These are phyloP conservation scores for Jamesozyma jinghongensis DNA, from an alignment of 805 yeast genomes.

Conservation along the genomic window DNA sequence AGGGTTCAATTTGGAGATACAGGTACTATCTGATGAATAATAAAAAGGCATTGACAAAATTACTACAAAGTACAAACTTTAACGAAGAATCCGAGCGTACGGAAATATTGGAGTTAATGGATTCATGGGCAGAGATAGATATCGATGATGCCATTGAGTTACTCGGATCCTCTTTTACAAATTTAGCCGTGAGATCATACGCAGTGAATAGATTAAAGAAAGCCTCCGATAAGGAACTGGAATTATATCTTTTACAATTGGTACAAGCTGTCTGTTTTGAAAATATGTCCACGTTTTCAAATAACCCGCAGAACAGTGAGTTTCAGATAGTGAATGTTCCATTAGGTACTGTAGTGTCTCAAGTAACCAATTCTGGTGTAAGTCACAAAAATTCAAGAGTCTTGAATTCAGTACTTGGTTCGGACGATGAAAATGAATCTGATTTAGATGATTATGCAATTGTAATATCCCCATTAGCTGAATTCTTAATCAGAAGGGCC, in stretches of 20 bases:
- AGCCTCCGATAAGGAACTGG: conserved; percentile 73
- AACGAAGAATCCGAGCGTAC: conserved; percentile 70
- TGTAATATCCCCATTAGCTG: conserved; percentile 53
- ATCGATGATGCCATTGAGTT: conserved; percentile 82
- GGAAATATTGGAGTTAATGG: conserved; percentile 67
- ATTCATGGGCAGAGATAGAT: conserved; percentile 65
- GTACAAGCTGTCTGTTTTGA: conserved; percentile 91
- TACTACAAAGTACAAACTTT: conserved; percentile 83
- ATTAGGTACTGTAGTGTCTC: conserved; percentile 21
- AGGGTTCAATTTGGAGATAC: conserved; percentile 83
- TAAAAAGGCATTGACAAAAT: conserved; percentile 63
- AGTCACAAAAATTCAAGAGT: conserved; percentile 2
- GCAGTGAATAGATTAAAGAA: conserved; percentile 77
- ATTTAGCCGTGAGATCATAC: conserved; percentile 65
- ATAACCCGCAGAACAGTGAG: conserved; percentile 25
- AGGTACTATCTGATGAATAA: conserved; percentile 70
- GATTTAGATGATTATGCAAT: conserved; percentile 16
- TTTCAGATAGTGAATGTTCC: conserved; percentile 33
- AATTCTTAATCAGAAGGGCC: conserved; percentile 67
- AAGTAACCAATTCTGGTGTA: conserved; percentile 2
- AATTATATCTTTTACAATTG: conserved; percentile 73
- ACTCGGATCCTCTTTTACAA: conserved; percentile 67
- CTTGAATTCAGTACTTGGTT: conserved; percentile 8
- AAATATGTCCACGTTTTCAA: conserved; percentile 18
- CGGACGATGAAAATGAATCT: conserved; percentile 6